Evolutionary conservation across 225 moss, liverwort and hornwort species (phyloP).

Genomic region (Thuidium tamariscinum): DNA sequence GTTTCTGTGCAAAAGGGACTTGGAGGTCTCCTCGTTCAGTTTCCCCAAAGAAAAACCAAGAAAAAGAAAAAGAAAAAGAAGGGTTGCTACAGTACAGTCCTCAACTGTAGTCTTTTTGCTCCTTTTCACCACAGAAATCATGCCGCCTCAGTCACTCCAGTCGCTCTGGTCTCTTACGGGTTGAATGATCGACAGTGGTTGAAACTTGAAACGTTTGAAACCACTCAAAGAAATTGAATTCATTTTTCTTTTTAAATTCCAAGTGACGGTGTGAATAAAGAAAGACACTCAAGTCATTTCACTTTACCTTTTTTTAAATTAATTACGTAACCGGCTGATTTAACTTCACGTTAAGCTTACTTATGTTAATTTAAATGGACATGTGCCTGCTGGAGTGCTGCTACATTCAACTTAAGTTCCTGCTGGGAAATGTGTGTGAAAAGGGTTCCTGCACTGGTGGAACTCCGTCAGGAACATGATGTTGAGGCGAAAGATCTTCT

Average conservation of each 20-base stretch:
- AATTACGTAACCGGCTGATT: no score
- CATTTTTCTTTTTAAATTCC: no score
- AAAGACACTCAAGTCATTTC: no score
- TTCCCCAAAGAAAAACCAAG: background rate
- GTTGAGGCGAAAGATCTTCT: background rate
- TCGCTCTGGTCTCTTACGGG: background rate
- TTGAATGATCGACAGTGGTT: background rate
- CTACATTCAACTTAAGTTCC: no score
- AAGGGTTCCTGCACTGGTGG: background rate
- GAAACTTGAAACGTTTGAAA: background rate
- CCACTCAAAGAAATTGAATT: no score
- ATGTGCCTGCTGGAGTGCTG: background rate
- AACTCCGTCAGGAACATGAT: background rate
- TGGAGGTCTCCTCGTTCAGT: no score
- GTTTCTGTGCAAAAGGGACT: background rate
- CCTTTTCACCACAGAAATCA: background rate
- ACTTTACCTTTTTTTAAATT: no score
- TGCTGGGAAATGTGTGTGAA: background rate
- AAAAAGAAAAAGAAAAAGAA: background rate
- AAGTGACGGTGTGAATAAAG: no score
- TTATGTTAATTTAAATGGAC: background rate
- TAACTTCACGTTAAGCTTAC: no score
- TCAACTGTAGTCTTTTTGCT: background rate
- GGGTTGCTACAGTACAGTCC: background rate
- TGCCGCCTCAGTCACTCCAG: no score